Conservation (phyloP, 2,329 filamentous ascomycete genomes). For the Calcarisporium arbuscula region DNA sequence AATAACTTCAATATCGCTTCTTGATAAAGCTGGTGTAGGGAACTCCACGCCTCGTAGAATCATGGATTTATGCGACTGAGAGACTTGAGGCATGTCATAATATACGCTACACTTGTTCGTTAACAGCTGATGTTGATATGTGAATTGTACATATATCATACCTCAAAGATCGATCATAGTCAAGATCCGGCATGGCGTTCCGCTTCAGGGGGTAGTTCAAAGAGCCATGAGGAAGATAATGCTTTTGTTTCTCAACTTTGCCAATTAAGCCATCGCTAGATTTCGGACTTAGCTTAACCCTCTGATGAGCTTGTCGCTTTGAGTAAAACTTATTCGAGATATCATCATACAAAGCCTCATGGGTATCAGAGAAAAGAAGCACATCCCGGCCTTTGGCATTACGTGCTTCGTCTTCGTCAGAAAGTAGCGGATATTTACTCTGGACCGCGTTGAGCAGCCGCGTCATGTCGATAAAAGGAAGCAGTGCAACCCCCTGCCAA, state of each 20-base stretch:
- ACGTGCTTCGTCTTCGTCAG: slow-evolving; percentile 66
- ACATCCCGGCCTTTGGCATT: slow-evolving; percentile 78
- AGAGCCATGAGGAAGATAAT: slow-evolving; percentile 77
- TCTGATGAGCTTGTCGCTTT: slow-evolving; percentile 66
- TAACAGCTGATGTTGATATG: neutral
- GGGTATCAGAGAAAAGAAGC: slow-evolving; percentile 75
- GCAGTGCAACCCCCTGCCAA: slow-evolving; percentile 89
- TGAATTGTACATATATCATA: slow-evolving; percentile 42
- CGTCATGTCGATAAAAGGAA: slow-evolving; percentile 94
- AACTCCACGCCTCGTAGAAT: slow-evolving; percentile 77
- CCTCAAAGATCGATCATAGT: slow-evolving; percentile 82
- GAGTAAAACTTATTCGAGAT: slow-evolving; percentile 84
- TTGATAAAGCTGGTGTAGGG: slow-evolving; percentile 64
- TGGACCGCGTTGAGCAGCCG: slow-evolving; percentile 76
- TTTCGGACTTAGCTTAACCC: slow-evolving; percentile 67
- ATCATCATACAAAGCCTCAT: slow-evolving; percentile 75
- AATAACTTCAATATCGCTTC: slow-evolving; percentile 68
- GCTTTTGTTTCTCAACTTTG: slow-evolving; percentile 71
- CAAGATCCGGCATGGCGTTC: slow-evolving; percentile 66
- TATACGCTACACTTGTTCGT: slow-evolving; percentile 57
- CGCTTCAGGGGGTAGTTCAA: slow-evolving; percentile 72
- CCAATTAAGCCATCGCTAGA: slow-evolving; percentile 75
- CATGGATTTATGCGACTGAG: slow-evolving; percentile 84
- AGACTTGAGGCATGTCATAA: slow-evolving; percentile 72
- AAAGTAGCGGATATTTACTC: slow-evolving; percentile 74